Percentiles rank a stretch among this genome's conserved stretches.
Evolutionary conservation across 192 early-diverging fungal genomes (phyloP).

Genomic region (Spinellus fusiger): DNA sequence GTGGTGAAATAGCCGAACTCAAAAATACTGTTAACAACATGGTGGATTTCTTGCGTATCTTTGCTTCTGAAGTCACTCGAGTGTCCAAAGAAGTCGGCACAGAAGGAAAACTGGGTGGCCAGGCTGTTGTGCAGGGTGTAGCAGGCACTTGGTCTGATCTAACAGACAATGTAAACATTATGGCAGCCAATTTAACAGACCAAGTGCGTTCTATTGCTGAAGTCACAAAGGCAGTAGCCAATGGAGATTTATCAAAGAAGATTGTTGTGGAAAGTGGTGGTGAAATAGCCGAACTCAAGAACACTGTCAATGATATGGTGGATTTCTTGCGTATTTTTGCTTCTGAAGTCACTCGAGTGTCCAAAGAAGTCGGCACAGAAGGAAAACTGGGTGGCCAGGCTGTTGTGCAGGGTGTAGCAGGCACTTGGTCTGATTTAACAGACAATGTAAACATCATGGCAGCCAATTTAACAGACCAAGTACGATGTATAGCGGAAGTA

Average conservation of each 20-base stretch:
- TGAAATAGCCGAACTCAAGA: conserved; percentile 60
- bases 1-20: conserved; percentile 57
- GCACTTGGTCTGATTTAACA: conserved; percentile 61
- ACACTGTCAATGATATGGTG: conserved; percentile 61
- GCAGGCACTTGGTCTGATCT: conserved; percentile 60
- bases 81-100: conserved; percentile 59
- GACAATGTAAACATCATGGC: conserved; percentile 71
- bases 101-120: conserved; percentile 56
- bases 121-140: conserved; percentile 50
- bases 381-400: conserved; percentile 64
- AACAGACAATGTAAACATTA: conserved; percentile 42
- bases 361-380: conserved; percentile 61
- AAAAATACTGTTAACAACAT: conserved; percentile 60
- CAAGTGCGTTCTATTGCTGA: conserved; percentile 57
- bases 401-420: conserved; percentile 49
- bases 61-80: conserved; percentile 57
- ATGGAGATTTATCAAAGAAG: conserved; percentile 51
- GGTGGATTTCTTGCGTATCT: conserved; percentile 24
- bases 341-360: conserved; percentile 43
- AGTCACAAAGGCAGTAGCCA: conserved; percentile 58
- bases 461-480: conserved; percentile 58
- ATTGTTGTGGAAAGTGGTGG: conserved; percentile 50
- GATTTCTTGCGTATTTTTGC: conserved; percentile 42
- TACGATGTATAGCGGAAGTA: conserved; percentile 59
- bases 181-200: conserved; percentile 54